Base-by-base conservation (phyloP, 257 asterid species). In the Solanum chmielewskii region DNA sequence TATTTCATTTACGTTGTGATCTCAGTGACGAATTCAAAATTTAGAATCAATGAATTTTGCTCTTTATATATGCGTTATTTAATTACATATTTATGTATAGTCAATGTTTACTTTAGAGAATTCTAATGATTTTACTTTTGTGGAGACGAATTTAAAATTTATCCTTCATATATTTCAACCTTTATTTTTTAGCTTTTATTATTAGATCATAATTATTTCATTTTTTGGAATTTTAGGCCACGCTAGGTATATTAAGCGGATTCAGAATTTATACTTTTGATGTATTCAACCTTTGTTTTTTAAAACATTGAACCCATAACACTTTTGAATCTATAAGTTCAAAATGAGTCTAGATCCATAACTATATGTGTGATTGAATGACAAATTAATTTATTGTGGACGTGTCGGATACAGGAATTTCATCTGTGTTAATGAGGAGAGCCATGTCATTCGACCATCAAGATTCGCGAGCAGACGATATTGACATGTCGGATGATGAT, bases 401-500 rank as follows among this genome's bases (percentile, higher is more conserved):
- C n/a, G 47, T 83, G 86, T 16, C 2, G 27, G 3, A 81, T 83
- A 83, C 71, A 92, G 97, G 95, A 59, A 92, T 93, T 20, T 85
- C 95, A 2, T 85, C 91, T 1, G 86, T 91, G 88, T n/a, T 93
- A 93, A 92, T 94, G 94, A 92, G 98, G 92, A 92, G 98, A 87
- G 93, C 99, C 52, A 89, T 93, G 94, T 93, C 98, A 31, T 95
- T 91, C 29, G 98, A 85, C 41, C 44, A 85, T 81, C 81, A 85
- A 37, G 87, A 68, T 47, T 56, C 23, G 33, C 64, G 91, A 33
- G 75, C 81, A 74, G 94, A 87, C 2, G 97, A 95, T 2, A 95
- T 95, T 15, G 98, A 93, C 35, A 91, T 77, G 87, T 95, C 96
- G 0, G 98, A 94, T 86, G 98, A 95, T 1, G 94, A 95, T 1